phyloP scores from a whole-genome alignment of 495 filamentous ascomycete species.

The Podospora conica region DNA sequence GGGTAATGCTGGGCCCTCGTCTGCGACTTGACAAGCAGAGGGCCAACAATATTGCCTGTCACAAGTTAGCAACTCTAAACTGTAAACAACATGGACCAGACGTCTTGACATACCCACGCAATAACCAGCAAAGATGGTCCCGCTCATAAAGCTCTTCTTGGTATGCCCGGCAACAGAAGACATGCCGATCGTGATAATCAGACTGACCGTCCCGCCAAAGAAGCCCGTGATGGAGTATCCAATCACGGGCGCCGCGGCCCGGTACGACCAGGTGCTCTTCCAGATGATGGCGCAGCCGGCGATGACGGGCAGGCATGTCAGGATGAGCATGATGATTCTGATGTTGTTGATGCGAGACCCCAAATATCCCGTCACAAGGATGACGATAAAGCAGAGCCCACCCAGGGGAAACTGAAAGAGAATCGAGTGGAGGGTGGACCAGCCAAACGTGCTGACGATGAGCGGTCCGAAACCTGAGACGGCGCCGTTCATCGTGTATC shows the following conservation, averaged over 20 bases:
- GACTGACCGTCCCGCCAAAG: conserved; percentile 58
- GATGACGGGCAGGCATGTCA: conserved; percentile 64
- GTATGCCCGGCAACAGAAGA: conserved; percentile 70
- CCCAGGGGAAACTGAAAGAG: conserved; percentile 70
- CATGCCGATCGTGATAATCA: conserved; percentile 62
- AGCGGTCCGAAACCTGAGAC: conserved; percentile 71
- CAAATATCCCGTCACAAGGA: conserved; percentile 59
- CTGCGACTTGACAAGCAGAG: conserved; percentile 59
- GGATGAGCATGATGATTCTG: conserved; percentile 55
- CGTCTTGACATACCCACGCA: conserved; percentile 41
- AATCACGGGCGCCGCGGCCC: conserved; percentile 55
- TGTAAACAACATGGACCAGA: background rate
- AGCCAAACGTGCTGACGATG: conserved; percentile 71
- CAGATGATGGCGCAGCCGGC: conserved; percentile 70
- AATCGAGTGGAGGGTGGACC: conserved; percentile 56
- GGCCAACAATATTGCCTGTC: conserved; percentile 56
- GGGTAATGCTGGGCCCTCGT: conserved; percentile 61
- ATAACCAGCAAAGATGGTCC: conserved; percentile 68
- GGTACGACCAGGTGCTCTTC: conserved; percentile 60
- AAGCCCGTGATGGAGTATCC: conserved; percentile 67
- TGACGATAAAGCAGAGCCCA: conserved; percentile 55
- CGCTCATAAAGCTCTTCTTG: conserved; percentile 70
- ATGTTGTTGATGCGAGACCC: conserved; percentile 55
- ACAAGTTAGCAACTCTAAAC: background rate
- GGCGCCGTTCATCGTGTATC: conserved; percentile 66